Conservation (phyloP, 2,329 filamentous ascomycete species). For the Pseudogymnoascus sp. region DNA sequence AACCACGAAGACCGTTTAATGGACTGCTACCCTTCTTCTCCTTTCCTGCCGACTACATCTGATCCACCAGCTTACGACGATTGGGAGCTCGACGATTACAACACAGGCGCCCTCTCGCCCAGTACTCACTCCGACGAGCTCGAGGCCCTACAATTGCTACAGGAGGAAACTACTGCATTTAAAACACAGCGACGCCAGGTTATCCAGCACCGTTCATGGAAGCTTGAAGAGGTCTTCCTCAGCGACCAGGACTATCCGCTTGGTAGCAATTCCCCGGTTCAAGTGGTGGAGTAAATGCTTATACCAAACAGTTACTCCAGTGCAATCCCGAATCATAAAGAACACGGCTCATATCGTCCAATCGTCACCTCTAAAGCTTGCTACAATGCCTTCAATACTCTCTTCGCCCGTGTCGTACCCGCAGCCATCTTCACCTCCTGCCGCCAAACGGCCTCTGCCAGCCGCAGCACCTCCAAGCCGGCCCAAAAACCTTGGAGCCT, state of each 20-base stretch:
- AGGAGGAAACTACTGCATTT: slow-evolving; percentile 32
- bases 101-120: slow-evolving; percentile 11
- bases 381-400: slow-evolving; percentile 45
- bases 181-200: slow-evolving; percentile 38
- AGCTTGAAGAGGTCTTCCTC: slow-evolving; percentile 37
- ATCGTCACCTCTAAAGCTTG: slow-evolving; percentile 30
- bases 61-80: slow-evolving; percentile 20
- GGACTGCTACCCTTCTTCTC: neutral
- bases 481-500: slow-evolving; percentile 32
- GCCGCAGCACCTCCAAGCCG: slow-evolving; percentile 29
- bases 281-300: neutral
- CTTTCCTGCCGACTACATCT: slow-evolving; percentile 15
- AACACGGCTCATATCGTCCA: slow-evolving; percentile 14
- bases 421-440: slow-evolving; percentile 22
- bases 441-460: slow-evolving; percentile 26
- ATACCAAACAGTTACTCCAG: slow-evolving; percentile 20
- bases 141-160: slow-evolving; percentile 35
- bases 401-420: slow-evolving; percentile 47
- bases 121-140: slow-evolving; percentile 38
- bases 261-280: slow-evolving; percentile 15
- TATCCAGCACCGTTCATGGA: slow-evolving; percentile 44
- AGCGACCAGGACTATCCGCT: slow-evolving; percentile 37
- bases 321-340: slow-evolving; percentile 13
- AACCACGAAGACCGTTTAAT: neutral
- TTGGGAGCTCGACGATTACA: slow-evolving; percentile 16